phyloP scores from a whole-genome alignment of 805 yeast genomes.

The Sugiyamaella chiloensis region DNA sequence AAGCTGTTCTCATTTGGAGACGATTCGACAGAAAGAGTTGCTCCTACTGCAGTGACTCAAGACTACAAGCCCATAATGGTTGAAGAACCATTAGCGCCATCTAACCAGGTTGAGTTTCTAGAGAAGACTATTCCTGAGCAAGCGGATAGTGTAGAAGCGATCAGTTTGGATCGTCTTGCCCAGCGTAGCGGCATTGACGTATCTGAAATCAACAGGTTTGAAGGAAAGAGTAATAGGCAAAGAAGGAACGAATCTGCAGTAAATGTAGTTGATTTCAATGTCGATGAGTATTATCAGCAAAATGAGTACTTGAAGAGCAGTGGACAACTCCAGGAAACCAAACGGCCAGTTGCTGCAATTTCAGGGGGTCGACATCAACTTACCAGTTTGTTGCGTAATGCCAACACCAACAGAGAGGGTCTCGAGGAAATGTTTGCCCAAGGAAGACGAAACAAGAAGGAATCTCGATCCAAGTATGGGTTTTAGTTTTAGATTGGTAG shows the following conservation, averaged over 20 bases:
- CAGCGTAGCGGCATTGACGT: not conserved
- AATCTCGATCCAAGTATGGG: slow-evolving; percentile 31
- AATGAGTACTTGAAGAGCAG: slow-evolving; percentile 32
- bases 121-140: not conserved
- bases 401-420: slow-evolving; percentile 33
- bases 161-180: not conserved
- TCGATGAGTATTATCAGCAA: slow-evolving; percentile 38
- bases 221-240: slow-evolving; percentile 2
- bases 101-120: not conserved
- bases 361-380: slow-evolving; percentile 36
- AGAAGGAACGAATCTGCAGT: slow-evolving; percentile 15
- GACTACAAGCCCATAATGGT: slow-evolving; percentile 9
- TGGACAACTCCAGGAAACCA: slow-evolving; percentile 35
- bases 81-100: not conserved
- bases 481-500: slow-evolving; percentile 26
- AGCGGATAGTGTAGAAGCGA: not conserved
- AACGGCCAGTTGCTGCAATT: slow-evolving; percentile 30
- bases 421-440: slow-evolving; percentile 32
- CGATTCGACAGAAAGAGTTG: not conserved
- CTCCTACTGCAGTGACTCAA: not conserved
- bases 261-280: slow-evolving; percentile 37
- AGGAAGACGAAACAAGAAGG: slow-evolving; percentile 26
- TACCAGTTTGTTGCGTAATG: slow-evolving; percentile 29
- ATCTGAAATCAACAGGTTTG: slow-evolving; percentile 1
- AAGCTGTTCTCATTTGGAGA: not conserved